These are phyloP conservation scores for Leishmania arabica DNA, from an alignment of 208 protist genomes.

Conservation along the genomic window DNA sequence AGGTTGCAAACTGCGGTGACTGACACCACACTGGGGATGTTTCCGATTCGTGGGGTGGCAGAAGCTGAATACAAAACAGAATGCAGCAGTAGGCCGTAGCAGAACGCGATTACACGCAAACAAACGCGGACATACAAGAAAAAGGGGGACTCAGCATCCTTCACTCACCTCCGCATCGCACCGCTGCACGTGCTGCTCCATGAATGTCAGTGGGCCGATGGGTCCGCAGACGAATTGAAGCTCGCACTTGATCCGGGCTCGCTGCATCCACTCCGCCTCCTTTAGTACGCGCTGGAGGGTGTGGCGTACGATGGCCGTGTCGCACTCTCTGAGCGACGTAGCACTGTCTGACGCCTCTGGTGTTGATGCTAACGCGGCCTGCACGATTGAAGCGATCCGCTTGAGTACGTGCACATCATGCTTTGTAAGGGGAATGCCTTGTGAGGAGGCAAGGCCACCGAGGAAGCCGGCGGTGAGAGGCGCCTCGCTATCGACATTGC, in stretches of 20 bases:
- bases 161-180: constrained; percentile 8
- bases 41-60: neutral
- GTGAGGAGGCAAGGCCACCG: neutral
- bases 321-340: neutral
- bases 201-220: constrained; percentile 10
- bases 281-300: constrained; percentile 36
- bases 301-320: constrained; percentile 8
- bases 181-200: constrained; percentile 12
- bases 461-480: neutral
- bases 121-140: neutral
- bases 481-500: neutral
- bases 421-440: neutral
- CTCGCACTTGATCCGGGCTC: constrained; percentile 62
- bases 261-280: constrained; percentile 64
- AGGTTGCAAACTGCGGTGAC: neutral
- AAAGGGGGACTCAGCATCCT: neutral
- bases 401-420: constrained; percentile 14
- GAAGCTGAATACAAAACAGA: constrained; percentile 10
- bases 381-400: constrained; percentile 9
- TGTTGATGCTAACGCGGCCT: constrained; percentile 2
- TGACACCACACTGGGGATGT: neutral
- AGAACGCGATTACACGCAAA: neutral
- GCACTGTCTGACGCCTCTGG: constrained; percentile 1
- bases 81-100: neutral
- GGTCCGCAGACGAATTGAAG: constrained; percentile 49